Base-by-base conservation (phyloP, 108 stramenopile species). In the Cyclotella cryptica region DNA sequence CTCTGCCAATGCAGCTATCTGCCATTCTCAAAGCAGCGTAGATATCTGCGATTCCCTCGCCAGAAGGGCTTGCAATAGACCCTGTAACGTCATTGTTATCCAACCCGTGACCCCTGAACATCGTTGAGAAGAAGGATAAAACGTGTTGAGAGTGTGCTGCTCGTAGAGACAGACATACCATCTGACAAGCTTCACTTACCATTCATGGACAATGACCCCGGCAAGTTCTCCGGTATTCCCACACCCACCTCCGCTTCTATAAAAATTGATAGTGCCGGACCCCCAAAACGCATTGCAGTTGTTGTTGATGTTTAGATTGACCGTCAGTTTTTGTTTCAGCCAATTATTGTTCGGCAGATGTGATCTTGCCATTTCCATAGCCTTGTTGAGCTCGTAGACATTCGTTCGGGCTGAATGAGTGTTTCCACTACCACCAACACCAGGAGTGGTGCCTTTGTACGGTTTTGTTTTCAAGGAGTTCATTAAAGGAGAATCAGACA, bases 1-100 rank as follows among this genome's bases (percentile, higher is more conserved):
- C 76, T 41, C 76, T 45, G 24, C 76, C 76, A 60, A 77, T 52
- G 43, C 76, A 77, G 29, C 76, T 69, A 27, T 68, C 51, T 1
- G 22, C 49, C 29, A 69, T 21, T 26, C 68, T 47, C 21, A 77
- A 55, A 28, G 76, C 76, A 26, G 76, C 55, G 45, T 77, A 77
- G 8, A 77, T 27, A 53, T 77, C 76, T 21, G 76, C 76, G 42
- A 77, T 63, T 27, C 76, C 76, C 28, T 72, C 71, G 2, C 71
- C 71, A 12, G 57, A 59, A 27, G 71, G 71, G 3, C 21, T 13
- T 8, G 71, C 51, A 11, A 72, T 72, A 10, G 19, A 24, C 7
- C 57, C 57, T 12, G 44, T 58, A 28, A 66, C 63, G 52, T 71
- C 77, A 55, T 66, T 57, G 22, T 51, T 19, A 58, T 78, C 77